Conservation (phyloP, 2,329 filamentous ascomycete species). For the Zasmidium cellare region DNA sequence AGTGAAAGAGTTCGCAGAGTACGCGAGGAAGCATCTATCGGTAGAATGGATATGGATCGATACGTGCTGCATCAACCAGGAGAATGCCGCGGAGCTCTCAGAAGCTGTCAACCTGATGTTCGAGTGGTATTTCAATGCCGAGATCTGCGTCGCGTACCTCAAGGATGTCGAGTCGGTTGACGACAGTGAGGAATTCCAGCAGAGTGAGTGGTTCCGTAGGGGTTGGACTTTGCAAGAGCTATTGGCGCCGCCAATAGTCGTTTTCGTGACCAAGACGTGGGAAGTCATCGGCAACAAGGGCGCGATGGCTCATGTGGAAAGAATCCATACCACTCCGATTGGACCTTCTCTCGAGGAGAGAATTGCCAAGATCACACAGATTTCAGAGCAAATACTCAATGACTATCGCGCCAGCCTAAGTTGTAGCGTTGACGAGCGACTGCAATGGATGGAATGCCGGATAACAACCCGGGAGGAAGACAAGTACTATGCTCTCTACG, state of each 20-base stretch:
- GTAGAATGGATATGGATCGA: conserved; percentile 23
- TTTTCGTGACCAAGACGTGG: conserved; percentile 11
- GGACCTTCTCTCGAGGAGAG: conserved; percentile 1
- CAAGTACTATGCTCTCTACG: conserved; percentile 17
- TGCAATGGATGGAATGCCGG: conserved; percentile 14
- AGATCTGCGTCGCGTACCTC: conserved; percentile 21
- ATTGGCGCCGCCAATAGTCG: conserved; percentile 8
- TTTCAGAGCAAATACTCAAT: conserved; percentile 12
- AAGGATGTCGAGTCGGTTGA: conserved; percentile 4
- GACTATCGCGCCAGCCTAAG: conserved; percentile 6
- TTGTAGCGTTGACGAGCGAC: conserved; percentile 7
- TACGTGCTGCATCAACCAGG: conserved; percentile 25
- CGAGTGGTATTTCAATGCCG: conserved; percentile 19
- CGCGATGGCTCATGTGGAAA: background rate
- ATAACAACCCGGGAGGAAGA: conserved; percentile 14
- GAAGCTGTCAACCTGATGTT: conserved; percentile 24
- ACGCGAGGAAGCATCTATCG: conserved; percentile 1
- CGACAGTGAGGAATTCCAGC: background rate
- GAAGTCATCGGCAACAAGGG: conserved; percentile 15
- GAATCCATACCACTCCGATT: background rate
- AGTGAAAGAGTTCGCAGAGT: conserved; percentile 4
- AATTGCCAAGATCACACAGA: conserved; percentile 10
- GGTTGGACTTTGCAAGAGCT: conserved; percentile 13
- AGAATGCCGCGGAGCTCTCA: conserved; percentile 15
- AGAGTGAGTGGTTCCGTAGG: conserved; percentile 6